These are phyloP conservation scores for Lentinus tigrinus DNA, from an alignment of 768 basidiomycete genomes.

Conservation along the genomic window DNA sequence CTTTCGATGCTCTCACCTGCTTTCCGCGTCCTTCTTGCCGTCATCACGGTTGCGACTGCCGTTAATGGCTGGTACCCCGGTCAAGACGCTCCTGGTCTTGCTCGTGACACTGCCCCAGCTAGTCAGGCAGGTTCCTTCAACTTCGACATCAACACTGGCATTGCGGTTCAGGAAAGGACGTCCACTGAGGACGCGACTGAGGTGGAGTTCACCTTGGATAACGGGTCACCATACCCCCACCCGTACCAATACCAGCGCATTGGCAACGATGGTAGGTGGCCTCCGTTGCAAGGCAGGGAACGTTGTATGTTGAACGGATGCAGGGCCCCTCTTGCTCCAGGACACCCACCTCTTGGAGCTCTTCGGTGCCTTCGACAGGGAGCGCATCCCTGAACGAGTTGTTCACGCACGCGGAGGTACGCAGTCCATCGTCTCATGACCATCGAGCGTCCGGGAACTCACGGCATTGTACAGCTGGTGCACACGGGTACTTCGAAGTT, in stretches of 20 bases:
- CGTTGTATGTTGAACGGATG: background rate
- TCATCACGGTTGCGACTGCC: conserved; percentile 1
- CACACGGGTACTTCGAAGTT: conserved; percentile 54
- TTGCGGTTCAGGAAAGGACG: conserved; percentile 18
- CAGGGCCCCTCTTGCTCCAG: conserved; percentile 24
- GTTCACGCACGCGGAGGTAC: conserved; percentile 36
- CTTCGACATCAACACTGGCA: conserved; percentile 20
- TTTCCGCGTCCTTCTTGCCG: conserved; percentile 9
- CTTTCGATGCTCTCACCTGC: conserved; percentile 3
- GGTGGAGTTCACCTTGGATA: conserved; percentile 22
- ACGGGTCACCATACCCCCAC: conserved; percentile 23
- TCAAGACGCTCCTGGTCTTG: conserved; percentile 14
- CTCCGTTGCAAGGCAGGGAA: background rate
- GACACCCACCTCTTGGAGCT: conserved; percentile 24
- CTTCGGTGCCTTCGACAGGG: conserved; percentile 25
- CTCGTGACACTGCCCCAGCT: conserved; percentile 14
- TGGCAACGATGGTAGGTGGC: conserved; percentile 20
- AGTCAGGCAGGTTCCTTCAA: conserved; percentile 1
- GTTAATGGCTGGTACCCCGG: conserved; percentile 10
- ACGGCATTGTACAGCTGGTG: conserved; percentile 29
- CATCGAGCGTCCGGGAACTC: too few relatives aligned
- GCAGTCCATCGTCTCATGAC: background rate
- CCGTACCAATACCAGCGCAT: conserved; percentile 25
- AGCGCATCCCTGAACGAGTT: conserved; percentile 32
- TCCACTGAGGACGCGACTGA: conserved; percentile 18